A percentile compares a stretch with the other conserved stretches of the same genome.
These are phyloP conservation scores for Wickerhamiella parazyma DNA, from an alignment of 805 yeast species.

Conservation along the genomic window DNA sequence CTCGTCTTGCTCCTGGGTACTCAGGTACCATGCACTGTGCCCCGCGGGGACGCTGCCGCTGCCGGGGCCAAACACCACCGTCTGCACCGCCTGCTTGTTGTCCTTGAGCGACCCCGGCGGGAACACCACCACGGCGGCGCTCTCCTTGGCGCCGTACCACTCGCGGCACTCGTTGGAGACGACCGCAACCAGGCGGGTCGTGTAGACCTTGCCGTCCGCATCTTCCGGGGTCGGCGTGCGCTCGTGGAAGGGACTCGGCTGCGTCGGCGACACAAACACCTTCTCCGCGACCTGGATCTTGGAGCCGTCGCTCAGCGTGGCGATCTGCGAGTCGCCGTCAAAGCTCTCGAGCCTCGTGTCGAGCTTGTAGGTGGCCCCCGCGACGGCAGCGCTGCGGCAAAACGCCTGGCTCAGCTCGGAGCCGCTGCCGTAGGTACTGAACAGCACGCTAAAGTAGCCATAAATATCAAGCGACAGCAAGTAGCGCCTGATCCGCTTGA, in stretches of 20 bases:
- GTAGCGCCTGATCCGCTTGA: slow-evolving; percentile 71
- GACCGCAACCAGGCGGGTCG: slow-evolving; percentile 64
- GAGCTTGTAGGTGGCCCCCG: slow-evolving; percentile 85
- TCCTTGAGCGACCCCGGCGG: slow-evolving; percentile 65
- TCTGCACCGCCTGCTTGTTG: slow-evolving; percentile 70
- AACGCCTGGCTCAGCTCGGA: slow-evolving; percentile 95
- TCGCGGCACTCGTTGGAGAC: slow-evolving; percentile 79
- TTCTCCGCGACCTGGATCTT: slow-evolving; percentile 65
- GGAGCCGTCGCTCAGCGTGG: slow-evolving; percentile 51
- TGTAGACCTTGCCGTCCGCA: slow-evolving; percentile 27
- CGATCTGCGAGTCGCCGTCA: slow-evolving; percentile 55
- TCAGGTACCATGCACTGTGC: slow-evolving; percentile 80
- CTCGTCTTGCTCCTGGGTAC: slow-evolving; percentile 54
- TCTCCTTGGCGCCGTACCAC: slow-evolving; percentile 81
- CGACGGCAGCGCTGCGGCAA: slow-evolving; percentile 96
- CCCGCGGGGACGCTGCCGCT: slow-evolving; percentile 79
- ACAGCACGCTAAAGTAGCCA: slow-evolving; percentile 86
- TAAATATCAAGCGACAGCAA: slow-evolving; percentile 76
- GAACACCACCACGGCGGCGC: slow-evolving; percentile 78
- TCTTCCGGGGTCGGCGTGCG: slow-evolving; percentile 9
- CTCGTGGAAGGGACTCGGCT: slow-evolving; percentile 16
- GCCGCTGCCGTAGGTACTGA: slow-evolving; percentile 88
- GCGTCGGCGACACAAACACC: slow-evolving; percentile 52
- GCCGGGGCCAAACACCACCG: slow-evolving; percentile 73
- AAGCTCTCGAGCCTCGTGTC: slow-evolving; percentile 50